These are phyloP conservation scores for Isabelozyma rhagii DNA, from an alignment of 805 yeast genomes.

Conservation along the genomic window DNA sequence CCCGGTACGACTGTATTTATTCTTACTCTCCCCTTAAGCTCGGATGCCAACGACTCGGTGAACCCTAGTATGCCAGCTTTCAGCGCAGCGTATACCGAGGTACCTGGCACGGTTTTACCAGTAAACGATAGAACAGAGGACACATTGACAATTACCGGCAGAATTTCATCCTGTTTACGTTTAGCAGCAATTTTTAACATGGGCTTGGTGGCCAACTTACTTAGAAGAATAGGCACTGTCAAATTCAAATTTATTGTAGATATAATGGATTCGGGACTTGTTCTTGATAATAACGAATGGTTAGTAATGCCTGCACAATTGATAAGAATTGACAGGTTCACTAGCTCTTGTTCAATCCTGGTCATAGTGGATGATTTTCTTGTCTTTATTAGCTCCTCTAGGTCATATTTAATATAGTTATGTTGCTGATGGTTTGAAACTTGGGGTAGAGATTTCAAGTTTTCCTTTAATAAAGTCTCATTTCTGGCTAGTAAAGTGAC, in stretches of 20 bases:
- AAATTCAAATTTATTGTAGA: constrained; percentile 55
- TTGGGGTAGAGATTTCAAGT: constrained; percentile 11
- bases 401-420: constrained; percentile 29
- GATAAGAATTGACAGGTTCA: constrained; percentile 44
- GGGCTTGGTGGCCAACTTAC: constrained; percentile 48
- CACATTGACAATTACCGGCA: constrained; percentile 52
- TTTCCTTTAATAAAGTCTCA: constrained; percentile 27
- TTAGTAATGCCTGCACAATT: constrained; percentile 72
- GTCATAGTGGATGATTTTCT: constrained; percentile 8
- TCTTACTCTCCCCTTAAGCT: constrained; percentile 53
- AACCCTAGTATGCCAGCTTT: constrained; percentile 71
- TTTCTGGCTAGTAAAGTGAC: constrained; percentile 34
- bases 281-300: constrained; percentile 44
- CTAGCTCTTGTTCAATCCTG: constrained; percentile 21
- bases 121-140: constrained; percentile 60
- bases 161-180: constrained; percentile 3
- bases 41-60: constrained; percentile 56
- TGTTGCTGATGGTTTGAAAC: constrained; percentile 21
- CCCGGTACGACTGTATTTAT: constrained; percentile 73
- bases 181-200: constrained; percentile 39
- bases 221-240: constrained; percentile 55
- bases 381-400: constrained; percentile 15
- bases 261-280: constrained; percentile 39
- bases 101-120: constrained; percentile 43
- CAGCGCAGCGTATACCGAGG: constrained; percentile 64